A percentile compares a stretch with the other conserved stretches of the same genome.
phyloP scores from a whole-genome alignment of 2,329 filamentous ascomycete genomes.

The Hymenotorrendiella dingleyae region DNA sequence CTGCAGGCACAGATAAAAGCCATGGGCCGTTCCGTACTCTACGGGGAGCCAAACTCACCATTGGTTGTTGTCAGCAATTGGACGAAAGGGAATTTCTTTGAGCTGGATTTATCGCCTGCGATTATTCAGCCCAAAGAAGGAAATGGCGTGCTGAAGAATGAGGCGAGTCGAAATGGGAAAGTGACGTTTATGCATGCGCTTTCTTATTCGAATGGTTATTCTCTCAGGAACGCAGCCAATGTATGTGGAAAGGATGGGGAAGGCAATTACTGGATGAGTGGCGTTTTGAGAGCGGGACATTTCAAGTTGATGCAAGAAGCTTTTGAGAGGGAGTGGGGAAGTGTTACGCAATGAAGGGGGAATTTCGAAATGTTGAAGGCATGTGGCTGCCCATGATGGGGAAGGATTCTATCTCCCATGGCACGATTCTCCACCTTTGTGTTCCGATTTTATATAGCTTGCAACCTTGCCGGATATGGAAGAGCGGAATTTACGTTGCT shows the following conservation, averaged over 20 bases:
- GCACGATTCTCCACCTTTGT: no score
- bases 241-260: conserved; percentile 29
- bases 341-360: no score
- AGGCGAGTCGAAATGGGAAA: conserved; percentile 6
- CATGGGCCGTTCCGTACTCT: conserved; percentile 27
- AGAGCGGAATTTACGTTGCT: no score
- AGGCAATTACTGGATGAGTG: conserved; percentile 31
- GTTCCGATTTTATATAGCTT: no score
- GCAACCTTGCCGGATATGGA: no score
- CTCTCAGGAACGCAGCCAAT: conserved; percentile 15
- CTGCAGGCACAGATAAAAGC: conserved; percentile 26
- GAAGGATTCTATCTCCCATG: no score
- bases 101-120: conserved; percentile 33
- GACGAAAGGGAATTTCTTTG: conserved; percentile 33
- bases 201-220: background rate
- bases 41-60: conserved; percentile 29
- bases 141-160: background rate
- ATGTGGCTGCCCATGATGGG: no score
- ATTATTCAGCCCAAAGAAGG: no score
- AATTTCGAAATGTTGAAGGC: no score
- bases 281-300: conserved; percentile 14
- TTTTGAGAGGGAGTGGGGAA: background rate
- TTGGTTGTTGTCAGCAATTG: conserved; percentile 37
- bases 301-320: conserved; percentile 22
- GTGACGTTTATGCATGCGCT: conserved; percentile 9